Base-by-base conservation (phyloP, 805 yeast genomes). In the Tetrapisispora fleetii region DNA sequence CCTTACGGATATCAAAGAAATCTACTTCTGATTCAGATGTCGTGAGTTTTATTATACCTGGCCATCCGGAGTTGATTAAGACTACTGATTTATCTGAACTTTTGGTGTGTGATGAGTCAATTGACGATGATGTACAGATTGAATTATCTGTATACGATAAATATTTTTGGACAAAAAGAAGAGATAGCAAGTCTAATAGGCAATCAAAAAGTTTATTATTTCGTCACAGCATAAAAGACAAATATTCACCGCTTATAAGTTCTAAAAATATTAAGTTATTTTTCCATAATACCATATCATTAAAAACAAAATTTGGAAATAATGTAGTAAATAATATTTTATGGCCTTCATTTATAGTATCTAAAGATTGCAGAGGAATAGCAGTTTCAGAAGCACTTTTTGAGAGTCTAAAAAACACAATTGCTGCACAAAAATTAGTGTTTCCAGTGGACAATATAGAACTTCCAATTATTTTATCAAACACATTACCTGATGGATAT, bases 311-410 rank as follows among this genome's bases (percentile, higher is more conserved):
- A 10, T 27, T 32, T 36, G 40, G 39, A 36, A 27, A n/a, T 32
- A 22, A 7, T 10, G 9, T 17, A 6, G 10, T 43, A 10, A 21
- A 37, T 16, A 41, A 44, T 18, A 48, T 58, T 2, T 14, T 49
- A 28, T 59, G 63, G 63, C 61, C 63, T 1, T 49, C 55, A 19
- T 46, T 50, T 7, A 32, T 49, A 4, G 54, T 50, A 37, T 52
- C 62, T 7, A 36, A 49, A 14, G 50, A 49, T 7, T 60, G 65
- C 45, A 50, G 57, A 35, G 67, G 63, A 4, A 40, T 62, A 8
- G 67, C 62, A 6, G 54, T 59, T 1, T 22, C 50, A 14, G 21
- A 47, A 9, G 47, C 45, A n/a, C 21, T 43, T 9, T 58, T 44
- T 43, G 43, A 45, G 11, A 37, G 44, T 16, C 40, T 58, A 13